phyloP scores from a whole-genome alignment of 192 early-diverging fungal species.

The Coemansia sp. region DNA sequence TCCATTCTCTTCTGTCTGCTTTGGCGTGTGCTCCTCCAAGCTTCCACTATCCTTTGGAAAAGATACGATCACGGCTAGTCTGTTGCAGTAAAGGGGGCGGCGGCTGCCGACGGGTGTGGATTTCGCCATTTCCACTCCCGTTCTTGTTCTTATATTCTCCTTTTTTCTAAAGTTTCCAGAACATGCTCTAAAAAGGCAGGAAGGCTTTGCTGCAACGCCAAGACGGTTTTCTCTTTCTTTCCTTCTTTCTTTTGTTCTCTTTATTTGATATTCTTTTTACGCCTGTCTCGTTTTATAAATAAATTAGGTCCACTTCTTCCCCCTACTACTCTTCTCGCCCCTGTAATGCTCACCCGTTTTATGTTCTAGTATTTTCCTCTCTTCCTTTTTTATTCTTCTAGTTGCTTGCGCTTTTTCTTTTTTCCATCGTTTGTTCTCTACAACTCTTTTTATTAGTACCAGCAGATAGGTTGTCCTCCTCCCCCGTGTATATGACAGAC shows the following conservation, averaged over 20 bases:
- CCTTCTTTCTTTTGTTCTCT: not conserved
- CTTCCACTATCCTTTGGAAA: too few species aligned
- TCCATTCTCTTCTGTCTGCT: not conserved
- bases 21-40: too few species aligned
- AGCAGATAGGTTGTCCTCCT: not conserved
- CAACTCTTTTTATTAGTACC: not conserved
- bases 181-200: not conserved
- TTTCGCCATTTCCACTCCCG: too few species aligned
- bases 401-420: not conserved
- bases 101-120: too few species aligned
- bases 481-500: not conserved
- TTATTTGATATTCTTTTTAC: not conserved
- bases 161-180: not conserved
- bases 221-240: not conserved
- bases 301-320: not conserved
- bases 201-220: not conserved
- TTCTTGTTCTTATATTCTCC: too few species aligned
- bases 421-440: not conserved
- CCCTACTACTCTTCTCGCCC: not conserved
- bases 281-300: not conserved
- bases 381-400: not conserved
- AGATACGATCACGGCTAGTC: too few species aligned
- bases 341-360: not conserved
- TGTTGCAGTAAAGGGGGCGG: too few species aligned
- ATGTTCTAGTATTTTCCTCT: not conserved